Base-by-base conservation (phyloP, 305 asterid species). In the Fraxinus xanthoxyloides region DNA sequence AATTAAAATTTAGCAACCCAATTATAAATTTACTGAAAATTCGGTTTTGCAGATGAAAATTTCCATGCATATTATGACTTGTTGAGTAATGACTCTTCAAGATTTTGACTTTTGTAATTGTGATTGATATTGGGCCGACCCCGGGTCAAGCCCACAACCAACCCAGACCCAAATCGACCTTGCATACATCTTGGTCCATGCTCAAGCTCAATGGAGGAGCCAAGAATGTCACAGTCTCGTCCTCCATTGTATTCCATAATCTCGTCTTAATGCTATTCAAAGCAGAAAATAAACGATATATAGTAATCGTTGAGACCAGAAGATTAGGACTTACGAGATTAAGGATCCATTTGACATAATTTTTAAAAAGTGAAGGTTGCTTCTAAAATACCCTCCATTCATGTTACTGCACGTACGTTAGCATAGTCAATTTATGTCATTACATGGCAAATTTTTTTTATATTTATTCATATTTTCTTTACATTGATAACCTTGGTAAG, bases 321-420 rank as follows among this genome's bases (percentile, higher is more conserved):
- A 48, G 61, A 51, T 51, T 17, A 13, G 6, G 19, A n/a, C 23
- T 23, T 1, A 17, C 9, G 9, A 17, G 21, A 51, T 23, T 7
- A 36, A 36, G 19, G 56, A 46, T 46, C n/a, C 56, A 46, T 13
- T 46, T 13, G 56, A 46, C 56, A 13, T 1, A 15, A 7, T 46
- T 46, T 46, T 46, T 3, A 2, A 43, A 3, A 43, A 43, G 54
- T 43, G 1, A 43, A 43, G 13, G 54, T 2, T 2, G n/a, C 1
- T 12, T 43, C n/a, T 43, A 43, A 81, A 72, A 87, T 93, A 82
- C 94, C 97, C 74, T 72, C 86, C 79, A 79, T 90, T 46, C 85
- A 69, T 40, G 85, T 88, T 48, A 92, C 92, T 26, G 98, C 95
- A 76, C 92, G 98, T 84, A 77, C 46, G 61, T 90, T 56, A 73